Conservation (phyloP, 768 basidiomycete genomes). For the Agaricus blazei region DNA sequence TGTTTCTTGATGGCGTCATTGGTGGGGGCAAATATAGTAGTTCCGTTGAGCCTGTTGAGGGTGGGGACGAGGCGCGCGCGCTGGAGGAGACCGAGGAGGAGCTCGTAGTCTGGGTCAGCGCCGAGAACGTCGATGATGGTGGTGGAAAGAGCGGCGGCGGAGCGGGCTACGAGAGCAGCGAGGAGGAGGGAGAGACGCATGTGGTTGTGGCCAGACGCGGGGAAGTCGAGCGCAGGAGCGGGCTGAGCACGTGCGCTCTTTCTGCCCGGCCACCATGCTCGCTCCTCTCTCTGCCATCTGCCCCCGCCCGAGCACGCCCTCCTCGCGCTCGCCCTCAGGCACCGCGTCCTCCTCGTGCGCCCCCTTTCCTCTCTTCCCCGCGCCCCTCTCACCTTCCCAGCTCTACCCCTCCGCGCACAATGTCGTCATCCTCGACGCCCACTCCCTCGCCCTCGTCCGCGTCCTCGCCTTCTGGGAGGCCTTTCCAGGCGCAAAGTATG, state of each 20-base stretch:
- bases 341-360: constrained; percentile 58
- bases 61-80: constrained; percentile 86
- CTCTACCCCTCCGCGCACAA: constrained; percentile 70
- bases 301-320: constrained; percentile 50
- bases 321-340: constrained; percentile 52
- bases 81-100: constrained; percentile 73
- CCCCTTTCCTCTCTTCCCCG: neutral
- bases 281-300: constrained; percentile 32
- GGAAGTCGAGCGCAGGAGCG: neutral
- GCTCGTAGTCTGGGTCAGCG: constrained; percentile 70
- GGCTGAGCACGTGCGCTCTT: constrained; percentile 4
- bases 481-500: constrained; percentile 55
- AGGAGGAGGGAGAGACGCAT: constrained; percentile 17
- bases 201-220: neutral
- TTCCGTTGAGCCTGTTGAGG: constrained; percentile 76
- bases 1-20: constrained; percentile 79
- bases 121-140: constrained; percentile 80
- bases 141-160: constrained; percentile 29
- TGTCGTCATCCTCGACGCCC: constrained; percentile 69
- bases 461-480: constrained; percentile 79
- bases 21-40: constrained; percentile 92
- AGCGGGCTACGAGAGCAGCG: constrained; percentile 7
- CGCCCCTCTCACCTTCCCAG: constrained; percentile 30
- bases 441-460: constrained; percentile 55
- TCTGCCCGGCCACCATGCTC: constrained; percentile 25